Base-by-base conservation (phyloP, 2,329 filamentous ascomycete species). In the Epicoccum sorghinum region DNA sequence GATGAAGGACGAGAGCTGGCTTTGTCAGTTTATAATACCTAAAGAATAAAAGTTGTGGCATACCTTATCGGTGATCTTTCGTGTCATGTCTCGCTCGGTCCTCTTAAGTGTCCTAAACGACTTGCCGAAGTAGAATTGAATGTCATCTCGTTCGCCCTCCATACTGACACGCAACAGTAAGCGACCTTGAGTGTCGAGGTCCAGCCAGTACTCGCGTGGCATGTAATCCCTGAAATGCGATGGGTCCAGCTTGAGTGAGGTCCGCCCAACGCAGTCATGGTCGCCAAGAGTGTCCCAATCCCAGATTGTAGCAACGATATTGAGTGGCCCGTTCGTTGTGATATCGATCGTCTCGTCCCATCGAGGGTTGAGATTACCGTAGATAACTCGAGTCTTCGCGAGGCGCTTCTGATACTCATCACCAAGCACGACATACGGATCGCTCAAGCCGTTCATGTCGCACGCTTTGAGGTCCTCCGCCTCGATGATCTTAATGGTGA, bases 301-400 rank as follows among this genome's bases (percentile, higher is more conserved):
- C 95, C 95, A 99, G 37, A 98, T 89, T 0, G 95, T 99, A 29
- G 93, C 93, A 68, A 98, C 96, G 62, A 99, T 86, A 66, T 98
- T 97, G 53, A 99, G 83, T 9, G 95, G 87, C 0, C 93, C 91
- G 59, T 90, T 89, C 0, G 96, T 96, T 18, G 92, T 95, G 60
- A 99, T 96, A 70, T 99, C 95, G 43, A 98, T 89, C 1, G 92
- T 91, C 78, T 98, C 95, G 66, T 99, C 95, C 93, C 95, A 99
- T 18, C 93, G 88, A 25, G 95, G 95, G 71, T 96, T 98, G 39
- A 99, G 82, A 64, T 87, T 96, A 65, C 87, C 87, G 75, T 93
- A 92, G 45, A 99, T 89, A 60, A 96, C 91, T 60, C 93, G 87
- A 18, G 93, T 98, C 78, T 98, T 98, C 61, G 92, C 89, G 47